Percentiles rank a stretch among this genome's conserved stretches.
Conservation (phyloP, 352 stramenopile genomes). For the Nothophytophthora sp. region DNA sequence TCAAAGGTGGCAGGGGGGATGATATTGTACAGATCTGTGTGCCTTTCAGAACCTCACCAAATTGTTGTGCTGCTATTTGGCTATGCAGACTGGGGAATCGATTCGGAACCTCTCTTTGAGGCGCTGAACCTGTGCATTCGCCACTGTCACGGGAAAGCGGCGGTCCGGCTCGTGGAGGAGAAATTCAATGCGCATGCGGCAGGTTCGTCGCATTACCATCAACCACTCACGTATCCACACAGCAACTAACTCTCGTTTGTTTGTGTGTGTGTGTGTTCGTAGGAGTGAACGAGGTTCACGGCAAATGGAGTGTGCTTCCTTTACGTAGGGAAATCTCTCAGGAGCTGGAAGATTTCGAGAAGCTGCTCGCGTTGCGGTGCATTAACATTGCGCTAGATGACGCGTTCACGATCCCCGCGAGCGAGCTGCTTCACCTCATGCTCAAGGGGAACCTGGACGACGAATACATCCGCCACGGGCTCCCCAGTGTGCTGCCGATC, state of each 20-base stretch:
- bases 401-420: constrained; percentile 40
- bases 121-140: constrained; percentile 64
- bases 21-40: too few relatives aligned
- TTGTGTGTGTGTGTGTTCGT: background rate
- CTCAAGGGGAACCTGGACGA: constrained; percentile 48
- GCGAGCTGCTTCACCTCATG: constrained; percentile 62
- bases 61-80: background rate
- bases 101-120: constrained; percentile 64
- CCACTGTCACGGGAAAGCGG: constrained; percentile 45
- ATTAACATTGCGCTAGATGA: constrained; percentile 55
- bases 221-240: background rate
- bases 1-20: constrained; percentile 70
- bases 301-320: constrained; percentile 45
- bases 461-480: constrained; percentile 63
- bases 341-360: constrained; percentile 72
- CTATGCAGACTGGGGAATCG: constrained; percentile 59
- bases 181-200: constrained; percentile 58
- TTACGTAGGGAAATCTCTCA: constrained; percentile 70
- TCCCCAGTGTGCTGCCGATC: constrained; percentile 61
- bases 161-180: constrained; percentile 37
- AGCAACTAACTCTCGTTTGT: background rate
- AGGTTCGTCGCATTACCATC: constrained; percentile 13
- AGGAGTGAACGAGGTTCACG: constrained; percentile 60
- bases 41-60: too few relatives aligned
- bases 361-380: constrained; percentile 53